A percentile compares a stretch with the other conserved stretches of the same genome.
phyloP scores from a whole-genome alignment of 1,139 yeast species.

The Arxiozyma bovina region DNA sequence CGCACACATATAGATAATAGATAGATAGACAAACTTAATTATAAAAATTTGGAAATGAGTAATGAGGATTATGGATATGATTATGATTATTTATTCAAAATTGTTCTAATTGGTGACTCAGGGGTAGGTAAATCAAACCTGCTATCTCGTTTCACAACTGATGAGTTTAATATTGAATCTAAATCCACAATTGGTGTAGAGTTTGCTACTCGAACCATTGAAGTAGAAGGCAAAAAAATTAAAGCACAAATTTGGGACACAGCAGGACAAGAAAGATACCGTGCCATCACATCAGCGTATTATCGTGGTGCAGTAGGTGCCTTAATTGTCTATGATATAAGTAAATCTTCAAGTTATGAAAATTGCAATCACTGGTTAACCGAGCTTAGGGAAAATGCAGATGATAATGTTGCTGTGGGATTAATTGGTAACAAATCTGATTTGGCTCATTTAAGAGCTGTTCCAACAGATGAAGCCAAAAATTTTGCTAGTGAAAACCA shows the following conservation, averaged over 20 bases:
- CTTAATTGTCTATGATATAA: conserved; percentile 86
- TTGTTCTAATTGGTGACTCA: conserved; percentile 93
- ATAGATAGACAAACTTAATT: neutral
- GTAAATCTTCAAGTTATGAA: conserved; percentile 88
- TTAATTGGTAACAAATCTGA: conserved; percentile 95
- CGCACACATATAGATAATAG: neutral
- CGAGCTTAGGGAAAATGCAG: conserved; percentile 94
- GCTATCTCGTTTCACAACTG: conserved; percentile 85
- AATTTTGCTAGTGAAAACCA: conserved; percentile 91
- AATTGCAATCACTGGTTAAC: conserved; percentile 91
- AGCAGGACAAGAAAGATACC: conserved; percentile 96
- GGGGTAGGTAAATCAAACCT: conserved; percentile 96
- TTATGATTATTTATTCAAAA: conserved; percentile 90
- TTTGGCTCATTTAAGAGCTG: conserved; percentile 90
- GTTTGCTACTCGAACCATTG: conserved; percentile 92
- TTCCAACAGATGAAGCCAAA: conserved; percentile 95
- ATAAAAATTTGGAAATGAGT: conserved; percentile 23
- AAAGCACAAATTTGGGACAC: conserved; percentile 99
- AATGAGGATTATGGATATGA: conserved; percentile 78
- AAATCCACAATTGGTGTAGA: conserved; percentile 97
- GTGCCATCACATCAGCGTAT: conserved; percentile 96
- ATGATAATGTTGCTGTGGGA: conserved; percentile 92
- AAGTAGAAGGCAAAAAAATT: conserved; percentile 88
- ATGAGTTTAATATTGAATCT: conserved; percentile 90
- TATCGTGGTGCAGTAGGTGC: conserved; percentile 99